Evolutionary conservation across 495 filamentous ascomycete genomes (phyloP).

Genomic region (Zalerion maritima): DNA sequence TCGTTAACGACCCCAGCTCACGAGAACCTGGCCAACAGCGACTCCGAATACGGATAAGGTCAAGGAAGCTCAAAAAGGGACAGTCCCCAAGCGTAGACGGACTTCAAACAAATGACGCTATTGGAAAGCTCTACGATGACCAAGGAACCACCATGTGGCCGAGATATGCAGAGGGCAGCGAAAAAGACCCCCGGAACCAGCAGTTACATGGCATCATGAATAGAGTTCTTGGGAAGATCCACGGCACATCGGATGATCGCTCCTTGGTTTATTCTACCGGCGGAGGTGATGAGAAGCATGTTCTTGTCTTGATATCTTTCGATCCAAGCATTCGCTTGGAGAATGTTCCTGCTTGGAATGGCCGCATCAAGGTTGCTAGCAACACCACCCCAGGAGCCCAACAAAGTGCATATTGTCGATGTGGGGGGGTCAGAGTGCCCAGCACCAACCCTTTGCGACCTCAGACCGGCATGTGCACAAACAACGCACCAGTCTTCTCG

Average conservation of each 20-base stretch:
- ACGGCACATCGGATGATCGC: slow-evolving; percentile 45
- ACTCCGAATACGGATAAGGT: slow-evolving; percentile 16
- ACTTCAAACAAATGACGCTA: slow-evolving; percentile 23
- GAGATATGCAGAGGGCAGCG: no score
- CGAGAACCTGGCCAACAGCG: slow-evolving; percentile 18
- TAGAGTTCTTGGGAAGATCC: slow-evolving; percentile 35
- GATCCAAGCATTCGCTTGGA: no score
- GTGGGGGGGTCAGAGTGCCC: no score
- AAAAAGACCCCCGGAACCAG: slow-evolving; percentile 4
- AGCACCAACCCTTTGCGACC: no score
- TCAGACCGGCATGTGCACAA: no score
- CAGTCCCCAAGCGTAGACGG: slow-evolving; percentile 12
- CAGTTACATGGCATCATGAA: slow-evolving; percentile 15
- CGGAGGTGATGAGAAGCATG: slow-evolving; percentile 21
- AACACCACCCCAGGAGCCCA: no score
- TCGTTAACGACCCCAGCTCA: slow-evolving; percentile 42
- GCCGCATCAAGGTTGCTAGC: no score
- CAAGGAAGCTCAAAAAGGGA: slow-evolving; percentile 27
- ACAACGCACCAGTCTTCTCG: no score
- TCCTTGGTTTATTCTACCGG: slow-evolving; percentile 42
- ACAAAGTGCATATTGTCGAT: no score
- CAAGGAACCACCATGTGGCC: slow-evolving; percentile 27
- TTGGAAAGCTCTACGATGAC: slow-evolving; percentile 27
- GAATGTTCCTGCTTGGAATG: no score
- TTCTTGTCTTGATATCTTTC: slow-evolving; percentile 48